Evolutionary conservation across 805 yeast species (phyloP), one percentile per base, ranked within the genome.

Genomic region (Hanseniaspora meyeri): DNA sequence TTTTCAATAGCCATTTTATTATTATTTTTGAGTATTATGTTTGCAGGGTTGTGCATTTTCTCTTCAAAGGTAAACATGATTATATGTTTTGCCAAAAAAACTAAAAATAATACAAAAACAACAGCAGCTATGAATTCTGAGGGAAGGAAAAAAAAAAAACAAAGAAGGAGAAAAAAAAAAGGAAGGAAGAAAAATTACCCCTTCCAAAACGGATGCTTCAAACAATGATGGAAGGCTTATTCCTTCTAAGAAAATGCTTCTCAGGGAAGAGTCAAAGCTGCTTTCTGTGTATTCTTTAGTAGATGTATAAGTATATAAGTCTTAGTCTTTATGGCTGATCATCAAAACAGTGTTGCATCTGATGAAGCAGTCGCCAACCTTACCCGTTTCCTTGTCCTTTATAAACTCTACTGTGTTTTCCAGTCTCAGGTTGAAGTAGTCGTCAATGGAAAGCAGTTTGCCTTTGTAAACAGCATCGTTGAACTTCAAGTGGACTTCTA

Each of bases 331-430:
- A 17, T 47, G 51, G 34, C 32, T 47, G 16, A 85, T 72, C 80
- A 87, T 88, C 48, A 90, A 73, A 1, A 90, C 96, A 62, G 91
- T 90, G 66, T 90, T 90, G 68, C 97, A 90, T 65, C 97, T 75
- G 57, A 90, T 83, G 65, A 91, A 85, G 24, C 91, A 73, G 62
- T 90, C 96, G 24, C 87, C 89, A 9, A 85, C 75, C 7, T 69
- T 67, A 6, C 82, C 79, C 50, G 78, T 77, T 31, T 72, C 68
- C 50, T 71, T 74, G 40, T 78, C 76, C 58, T 73, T 72, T 2
- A 77, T 71, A 38, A 74, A 69, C 65, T 81, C 83, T 55, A 74
- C 77, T 1, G 83, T 80, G 32, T 82, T 77, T 38, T 78, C 83
- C 43, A 90, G 69, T 65, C 86, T 89, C 37, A 93, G 61, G 63